Conservation (phyloP, 306 rosid genomes). For the Aeschynomene evenia region DNA sequence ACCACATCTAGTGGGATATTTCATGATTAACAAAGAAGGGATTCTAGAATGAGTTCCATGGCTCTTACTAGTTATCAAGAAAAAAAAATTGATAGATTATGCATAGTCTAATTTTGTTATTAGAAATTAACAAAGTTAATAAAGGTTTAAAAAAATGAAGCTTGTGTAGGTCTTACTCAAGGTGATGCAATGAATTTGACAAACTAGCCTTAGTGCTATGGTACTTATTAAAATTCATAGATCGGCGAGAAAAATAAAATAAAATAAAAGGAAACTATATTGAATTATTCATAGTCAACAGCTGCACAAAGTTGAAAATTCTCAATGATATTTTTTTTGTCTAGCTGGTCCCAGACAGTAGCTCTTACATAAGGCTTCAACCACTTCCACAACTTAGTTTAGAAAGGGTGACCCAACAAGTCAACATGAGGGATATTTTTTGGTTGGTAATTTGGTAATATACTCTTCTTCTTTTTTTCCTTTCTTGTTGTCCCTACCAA, state of each 20-base stretch:
- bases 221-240: slow-evolving; percentile 7
- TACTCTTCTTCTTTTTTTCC: too few relatives aligned
- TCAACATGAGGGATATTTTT: slow-evolving; percentile 10
- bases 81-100: neutral
- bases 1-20: too few relatives aligned
- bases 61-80: neutral
- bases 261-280: too few relatives aligned
- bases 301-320: slow-evolving; percentile 28
- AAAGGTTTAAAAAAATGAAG: neutral
- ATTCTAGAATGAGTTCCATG: neutral
- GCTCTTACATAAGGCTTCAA: neutral
- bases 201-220: neutral
- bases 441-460: neutral
- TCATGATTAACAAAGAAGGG: neutral
- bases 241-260: too few relatives aligned
- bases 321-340: neutral
- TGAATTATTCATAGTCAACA: slow-evolving; percentile 27
- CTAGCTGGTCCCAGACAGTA: neutral
- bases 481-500: neutral
- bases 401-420: neutral
- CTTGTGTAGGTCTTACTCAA: neutral
- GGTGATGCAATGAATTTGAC: slow-evolving; percentile 23
- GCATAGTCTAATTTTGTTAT: neutral
- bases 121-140: neutral
- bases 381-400: neutral